Evolutionary conservation across 345 rosid species (phyloP).

Genomic region (Corchorus olitorius): DNA sequence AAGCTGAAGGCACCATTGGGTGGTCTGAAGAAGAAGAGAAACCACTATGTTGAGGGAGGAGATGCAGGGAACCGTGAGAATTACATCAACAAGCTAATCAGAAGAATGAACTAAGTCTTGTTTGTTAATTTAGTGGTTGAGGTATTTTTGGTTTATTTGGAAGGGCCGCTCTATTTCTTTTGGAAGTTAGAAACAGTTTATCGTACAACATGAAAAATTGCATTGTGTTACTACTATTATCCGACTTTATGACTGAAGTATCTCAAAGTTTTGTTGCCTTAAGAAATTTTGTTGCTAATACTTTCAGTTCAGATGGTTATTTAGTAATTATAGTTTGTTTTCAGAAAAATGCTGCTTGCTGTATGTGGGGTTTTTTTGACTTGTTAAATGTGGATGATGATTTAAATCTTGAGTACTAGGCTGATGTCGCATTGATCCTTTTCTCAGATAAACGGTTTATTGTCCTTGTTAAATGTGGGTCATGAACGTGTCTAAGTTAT

Average conservation of each 20-base stretch:
- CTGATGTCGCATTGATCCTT: too few species aligned
- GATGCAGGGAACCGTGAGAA: constrained; percentile 86
- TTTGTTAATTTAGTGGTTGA: background rate
- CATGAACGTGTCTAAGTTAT: too few species aligned
- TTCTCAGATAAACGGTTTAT: too few species aligned
- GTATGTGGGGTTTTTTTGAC: background rate
- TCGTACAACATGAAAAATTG: background rate
- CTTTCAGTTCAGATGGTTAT: background rate
- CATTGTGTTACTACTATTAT: too few species aligned
- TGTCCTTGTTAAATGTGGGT: too few species aligned
- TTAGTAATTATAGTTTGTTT: background rate
- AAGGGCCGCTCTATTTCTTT: background rate
- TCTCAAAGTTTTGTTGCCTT: background rate
- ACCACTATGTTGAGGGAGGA: constrained; percentile 96
- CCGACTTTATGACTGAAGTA: background rate
- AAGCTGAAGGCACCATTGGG: constrained; percentile 90
- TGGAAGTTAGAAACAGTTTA: background rate
- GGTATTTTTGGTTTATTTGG: background rate
- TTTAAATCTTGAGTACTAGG: background rate
- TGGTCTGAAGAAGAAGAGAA: constrained; percentile 88
- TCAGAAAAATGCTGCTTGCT: background rate
- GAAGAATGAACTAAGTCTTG: constrained; percentile 76
- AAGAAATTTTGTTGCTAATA: background rate
- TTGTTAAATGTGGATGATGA: background rate
- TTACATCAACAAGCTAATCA: constrained; percentile 69